A percentile compares a stretch with the other conserved stretches of the same genome.
Conservation (phyloP, 345 rosid species). For the Syzygium aqueum region DNA sequence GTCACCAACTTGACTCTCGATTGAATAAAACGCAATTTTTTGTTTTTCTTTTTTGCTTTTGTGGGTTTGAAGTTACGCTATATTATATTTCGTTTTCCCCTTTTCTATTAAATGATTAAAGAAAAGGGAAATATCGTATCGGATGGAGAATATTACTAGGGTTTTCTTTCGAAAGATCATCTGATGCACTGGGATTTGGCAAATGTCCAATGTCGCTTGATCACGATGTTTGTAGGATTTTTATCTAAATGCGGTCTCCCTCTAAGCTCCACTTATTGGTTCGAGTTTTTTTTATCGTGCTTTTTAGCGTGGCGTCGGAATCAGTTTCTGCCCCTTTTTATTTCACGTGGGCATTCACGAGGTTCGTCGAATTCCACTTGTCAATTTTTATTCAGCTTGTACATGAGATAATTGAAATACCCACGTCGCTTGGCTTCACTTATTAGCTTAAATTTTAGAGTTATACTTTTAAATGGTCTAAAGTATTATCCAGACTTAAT, state of each 20-base stretch:
- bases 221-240: rapidly evolving
- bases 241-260: not conserved
- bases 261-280: too few species aligned
- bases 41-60: not conserved
- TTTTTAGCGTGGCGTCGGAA: not conserved
- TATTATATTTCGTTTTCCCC: not conserved
- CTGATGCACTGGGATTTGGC: not conserved
- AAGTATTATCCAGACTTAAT: not conserved
- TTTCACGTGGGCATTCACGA: too few species aligned
- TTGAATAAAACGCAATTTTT: not conserved
- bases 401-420: too few species aligned
- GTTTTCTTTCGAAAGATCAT: not conserved
- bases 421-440: too few species aligned
- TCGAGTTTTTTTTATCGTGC: too few species aligned
- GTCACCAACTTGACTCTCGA: not conserved
- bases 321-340: too few species aligned
- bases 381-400: too few species aligned
- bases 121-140: not conserved
- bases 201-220: not conserved
- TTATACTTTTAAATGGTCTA: not conserved
- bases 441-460: not conserved
- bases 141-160: not conserved
- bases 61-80: not conserved
- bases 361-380: too few species aligned
- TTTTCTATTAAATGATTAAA: not conserved